Conservation (phyloP, 441 rosid genomes). For the Adansonia grandidieri region DNA sequence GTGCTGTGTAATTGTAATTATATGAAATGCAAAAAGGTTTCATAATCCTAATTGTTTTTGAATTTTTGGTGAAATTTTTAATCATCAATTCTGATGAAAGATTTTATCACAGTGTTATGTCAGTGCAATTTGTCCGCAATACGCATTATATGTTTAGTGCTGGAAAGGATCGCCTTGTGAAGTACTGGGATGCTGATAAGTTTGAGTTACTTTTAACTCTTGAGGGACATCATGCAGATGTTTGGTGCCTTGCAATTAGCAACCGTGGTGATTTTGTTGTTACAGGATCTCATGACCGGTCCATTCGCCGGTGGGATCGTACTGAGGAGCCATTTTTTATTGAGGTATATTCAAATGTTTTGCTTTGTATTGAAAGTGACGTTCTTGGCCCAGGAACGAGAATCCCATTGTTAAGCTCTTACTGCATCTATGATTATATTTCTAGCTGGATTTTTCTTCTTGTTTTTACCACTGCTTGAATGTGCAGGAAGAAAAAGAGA, state of each 20-base stretch:
- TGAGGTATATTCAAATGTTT: conserved; percentile 55
- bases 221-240: conserved; percentile 92
- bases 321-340: conserved; percentile 95
- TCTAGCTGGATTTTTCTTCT: neutral
- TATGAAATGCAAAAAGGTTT: neutral
- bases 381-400: neutral
- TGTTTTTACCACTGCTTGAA: conserved; percentile 27
- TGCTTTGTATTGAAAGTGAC: neutral
- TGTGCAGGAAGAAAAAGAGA: conserved; percentile 94
- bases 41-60: conserved; percentile 2
- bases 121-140: conserved; percentile 81
- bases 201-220: conserved; percentile 91
- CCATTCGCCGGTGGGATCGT: conserved; percentile 98
- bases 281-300: conserved; percentile 95
- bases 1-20: conserved; percentile 42
- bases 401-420: neutral
- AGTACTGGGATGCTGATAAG: conserved; percentile 98
- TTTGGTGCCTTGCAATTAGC: conserved; percentile 91
- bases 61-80: conserved; percentile 14
- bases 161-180: conserved; percentile 89
- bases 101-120: conserved; percentile 74
- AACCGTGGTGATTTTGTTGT: conserved; percentile 90
- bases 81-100: conserved; percentile 36
- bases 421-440: neutral
- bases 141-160: conserved; percentile 93